phyloP scores from a whole-genome alignment of 345 rosid genomes.

The Eucalyptus polybractea region DNA sequence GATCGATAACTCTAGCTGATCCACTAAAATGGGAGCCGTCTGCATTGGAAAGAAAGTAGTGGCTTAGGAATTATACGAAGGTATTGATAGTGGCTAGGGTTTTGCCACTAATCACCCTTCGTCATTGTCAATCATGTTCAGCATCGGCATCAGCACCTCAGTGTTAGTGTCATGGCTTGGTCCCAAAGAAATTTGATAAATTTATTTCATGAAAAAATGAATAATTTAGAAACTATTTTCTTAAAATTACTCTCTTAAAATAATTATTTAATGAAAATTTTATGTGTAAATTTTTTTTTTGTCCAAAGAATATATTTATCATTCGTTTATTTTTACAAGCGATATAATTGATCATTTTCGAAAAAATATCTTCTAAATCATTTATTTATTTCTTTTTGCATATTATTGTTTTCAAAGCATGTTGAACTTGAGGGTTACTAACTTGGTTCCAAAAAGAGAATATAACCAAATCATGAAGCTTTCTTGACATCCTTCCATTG shows the following conservation, averaged over 20 bases:
- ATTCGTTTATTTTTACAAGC: neutral
- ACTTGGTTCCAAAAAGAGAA: neutral
- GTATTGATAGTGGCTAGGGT: neutral
- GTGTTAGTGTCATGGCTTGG: neutral
- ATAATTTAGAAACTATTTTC: too few relatives aligned
- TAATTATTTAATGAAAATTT: too few relatives aligned
- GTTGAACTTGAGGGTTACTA: neutral
- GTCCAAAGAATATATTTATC: neutral
- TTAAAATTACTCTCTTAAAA: neutral
- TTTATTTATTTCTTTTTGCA: neutral
- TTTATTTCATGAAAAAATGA: too few relatives aligned
- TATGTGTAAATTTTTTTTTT: too few relatives aligned
- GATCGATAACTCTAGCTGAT: neutral
- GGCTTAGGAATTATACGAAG: neutral
- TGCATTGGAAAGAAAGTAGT: neutral
- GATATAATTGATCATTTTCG: rapidly evolving
- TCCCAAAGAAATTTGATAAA: neutral
- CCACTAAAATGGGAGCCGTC: neutral
- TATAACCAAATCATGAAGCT: neutral
- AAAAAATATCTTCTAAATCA: too few relatives aligned
- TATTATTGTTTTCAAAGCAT: neutral
- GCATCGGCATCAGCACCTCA: neutral
- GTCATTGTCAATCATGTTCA: neutral
- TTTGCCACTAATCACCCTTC: neutral
- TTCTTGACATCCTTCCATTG: neutral